Conservation (phyloP, 129 eudicot species). For the Scalesia atractyloides region DNA sequence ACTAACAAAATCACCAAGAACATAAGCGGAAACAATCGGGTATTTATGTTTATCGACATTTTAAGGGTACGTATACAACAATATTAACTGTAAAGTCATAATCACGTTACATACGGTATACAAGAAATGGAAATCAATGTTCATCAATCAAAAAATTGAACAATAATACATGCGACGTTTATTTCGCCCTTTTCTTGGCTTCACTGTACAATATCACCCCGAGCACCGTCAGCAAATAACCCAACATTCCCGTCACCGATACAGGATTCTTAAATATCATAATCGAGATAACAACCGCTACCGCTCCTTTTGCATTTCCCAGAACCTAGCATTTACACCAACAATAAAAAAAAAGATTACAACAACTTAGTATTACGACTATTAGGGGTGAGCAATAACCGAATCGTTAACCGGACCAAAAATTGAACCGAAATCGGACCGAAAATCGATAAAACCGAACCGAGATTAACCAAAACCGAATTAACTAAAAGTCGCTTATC, state of each 20-base stretch:
- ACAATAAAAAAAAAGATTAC: not conserved
- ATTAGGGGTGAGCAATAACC: too few relatives aligned
- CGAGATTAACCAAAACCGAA: too few relatives aligned
- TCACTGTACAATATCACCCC: conserved; percentile 6
- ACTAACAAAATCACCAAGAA: not conserved
- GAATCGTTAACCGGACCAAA: too few relatives aligned
- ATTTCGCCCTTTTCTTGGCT: conserved; percentile 10
- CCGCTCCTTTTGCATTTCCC: conserved; percentile 61
- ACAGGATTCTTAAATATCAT: conserved; percentile 8
- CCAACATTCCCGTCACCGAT: conserved; percentile 1
- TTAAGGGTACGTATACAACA: conserved; percentile 30
- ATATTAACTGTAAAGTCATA: conserved; percentile 27
- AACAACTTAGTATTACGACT: not conserved
- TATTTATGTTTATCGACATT: conserved; percentile 31
- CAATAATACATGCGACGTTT: conserved; percentile 6
- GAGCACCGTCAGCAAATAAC: conserved; percentile 10
- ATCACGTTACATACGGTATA: conserved; percentile 28
- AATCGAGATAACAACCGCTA: conserved; percentile 39
- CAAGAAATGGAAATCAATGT: conserved; percentile 24
- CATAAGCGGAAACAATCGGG: conserved; percentile 16
- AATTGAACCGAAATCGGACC: too few relatives aligned
- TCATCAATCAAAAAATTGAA: conserved; percentile 26
- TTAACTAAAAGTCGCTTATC: too few relatives aligned
- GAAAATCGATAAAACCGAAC: too few relatives aligned
- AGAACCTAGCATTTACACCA: conserved; percentile 33